Evolutionary conservation across 495 filamentous ascomycete species (phyloP).

Genomic region (Xylaria scruposa): DNA sequence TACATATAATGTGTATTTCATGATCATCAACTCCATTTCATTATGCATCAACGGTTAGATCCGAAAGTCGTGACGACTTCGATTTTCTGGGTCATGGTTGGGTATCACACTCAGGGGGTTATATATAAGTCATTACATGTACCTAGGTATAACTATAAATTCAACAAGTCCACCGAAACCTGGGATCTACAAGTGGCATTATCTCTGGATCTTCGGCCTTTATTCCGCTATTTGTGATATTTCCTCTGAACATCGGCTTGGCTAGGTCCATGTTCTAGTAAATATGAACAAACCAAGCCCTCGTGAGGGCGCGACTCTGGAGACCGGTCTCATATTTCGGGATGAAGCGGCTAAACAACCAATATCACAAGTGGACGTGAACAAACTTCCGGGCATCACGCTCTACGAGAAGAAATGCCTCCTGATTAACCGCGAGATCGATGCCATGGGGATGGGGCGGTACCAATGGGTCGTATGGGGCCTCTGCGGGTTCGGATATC

Average conservation of each 20-base stretch:
- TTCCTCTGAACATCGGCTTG: neutral
- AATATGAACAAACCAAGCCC: slow-evolving; percentile 16
- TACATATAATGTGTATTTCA: neutral
- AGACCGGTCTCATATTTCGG: neutral
- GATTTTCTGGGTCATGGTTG: neutral
- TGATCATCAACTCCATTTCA: neutral
- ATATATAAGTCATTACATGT: neutral
- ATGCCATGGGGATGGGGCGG: slow-evolving; percentile 56
- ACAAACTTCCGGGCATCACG: slow-evolving; percentile 26
- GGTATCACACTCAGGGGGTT: neutral
- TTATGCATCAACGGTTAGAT: slow-evolving; percentile 11
- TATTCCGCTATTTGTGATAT: neutral
- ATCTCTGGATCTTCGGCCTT: neutral
- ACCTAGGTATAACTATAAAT: neutral
- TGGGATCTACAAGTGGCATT: no score
- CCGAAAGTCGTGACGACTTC: slow-evolving; percentile 23
- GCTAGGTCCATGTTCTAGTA: neutral
- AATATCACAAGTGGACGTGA: neutral
- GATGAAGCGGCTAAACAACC: neutral
- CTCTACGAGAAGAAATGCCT: slow-evolving; percentile 53
- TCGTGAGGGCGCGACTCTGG: neutral
- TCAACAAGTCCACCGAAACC: neutral
- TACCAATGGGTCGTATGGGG: slow-evolving; percentile 58
- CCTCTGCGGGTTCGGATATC: slow-evolving; percentile 58
- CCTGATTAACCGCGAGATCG: slow-evolving; percentile 54